These are phyloP conservation scores for Papiliotrema nemorosa DNA, from an alignment of 1,284 basidiomycete species.

Conservation along the genomic window DNA sequence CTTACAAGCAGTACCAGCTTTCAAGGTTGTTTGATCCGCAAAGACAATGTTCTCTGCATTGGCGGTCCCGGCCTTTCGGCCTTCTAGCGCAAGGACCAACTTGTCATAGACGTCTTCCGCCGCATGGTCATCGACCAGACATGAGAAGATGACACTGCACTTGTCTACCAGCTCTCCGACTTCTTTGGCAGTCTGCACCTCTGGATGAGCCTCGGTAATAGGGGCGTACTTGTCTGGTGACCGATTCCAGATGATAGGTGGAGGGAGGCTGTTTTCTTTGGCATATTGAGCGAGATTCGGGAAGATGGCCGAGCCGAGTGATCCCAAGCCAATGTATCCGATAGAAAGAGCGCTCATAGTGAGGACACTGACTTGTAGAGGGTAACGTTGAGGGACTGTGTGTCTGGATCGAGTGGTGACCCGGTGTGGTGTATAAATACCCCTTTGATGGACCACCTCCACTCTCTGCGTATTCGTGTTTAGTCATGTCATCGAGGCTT, in stretches of 20 bases:
- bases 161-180: slow-evolving; percentile 19
- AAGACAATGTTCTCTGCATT: slow-evolving; percentile 24
- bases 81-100: slow-evolving; percentile 11
- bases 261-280: slow-evolving; percentile 8
- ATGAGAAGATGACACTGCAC: slow-evolving; percentile 26
- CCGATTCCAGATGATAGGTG: slow-evolving; percentile 34
- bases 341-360: slow-evolving; percentile 2
- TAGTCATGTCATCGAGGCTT: too few species aligned
- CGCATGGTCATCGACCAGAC: slow-evolving; percentile 34
- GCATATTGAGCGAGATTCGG: slow-evolving; percentile 27
- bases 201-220: slow-evolving; percentile 11
- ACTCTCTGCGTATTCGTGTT: too few species aligned
- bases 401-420: too few species aligned
- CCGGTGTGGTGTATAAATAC: too few species aligned
- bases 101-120: slow-evolving; percentile 21
- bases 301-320: slow-evolving; percentile 32
- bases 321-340: slow-evolving; percentile 37
- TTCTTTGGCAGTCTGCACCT: slow-evolving; percentile 13
- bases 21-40: slow-evolving; percentile 33
- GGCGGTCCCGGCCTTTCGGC: slow-evolving; percentile 1
- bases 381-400: too few species aligned
- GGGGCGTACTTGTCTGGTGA: slow-evolving; percentile 27
- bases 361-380: too few species aligned
- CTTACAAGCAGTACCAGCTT: slow-evolving; percentile 32
- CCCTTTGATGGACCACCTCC: too few species aligned